A percentile compares a stretch with the other conserved stretches of the same genome.
Conservation (phyloP, 805 yeast genomes). For the Spathaspora gorwiae region DNA sequence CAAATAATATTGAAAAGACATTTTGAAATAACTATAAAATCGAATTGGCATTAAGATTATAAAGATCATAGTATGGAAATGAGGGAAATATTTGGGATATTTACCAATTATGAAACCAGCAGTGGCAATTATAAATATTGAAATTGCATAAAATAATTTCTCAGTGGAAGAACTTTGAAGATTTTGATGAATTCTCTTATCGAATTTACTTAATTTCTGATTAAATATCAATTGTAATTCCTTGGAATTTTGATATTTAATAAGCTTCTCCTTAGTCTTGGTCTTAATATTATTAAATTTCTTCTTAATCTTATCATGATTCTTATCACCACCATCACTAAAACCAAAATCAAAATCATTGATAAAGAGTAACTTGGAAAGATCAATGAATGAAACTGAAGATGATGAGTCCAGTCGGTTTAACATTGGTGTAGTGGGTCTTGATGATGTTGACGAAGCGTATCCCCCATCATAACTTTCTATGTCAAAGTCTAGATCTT, state of each 20-base stretch:
- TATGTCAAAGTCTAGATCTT: too few relatives aligned
- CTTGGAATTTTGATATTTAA: conserved; percentile 17
- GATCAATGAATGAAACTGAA: conserved; percentile 31
- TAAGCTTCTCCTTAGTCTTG: conserved; percentile 29
- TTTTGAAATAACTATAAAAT: conserved; percentile 74
- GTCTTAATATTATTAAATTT: conserved; percentile 30
- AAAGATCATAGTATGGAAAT: conserved; percentile 62
- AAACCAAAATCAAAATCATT: conserved; percentile 43
- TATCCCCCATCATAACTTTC: not conserved
- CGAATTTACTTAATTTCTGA: conserved; percentile 29
- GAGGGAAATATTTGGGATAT: conserved; percentile 72
- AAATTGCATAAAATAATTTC: conserved; percentile 73
- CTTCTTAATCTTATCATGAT: conserved; percentile 28
- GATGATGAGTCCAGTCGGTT: conserved; percentile 20
- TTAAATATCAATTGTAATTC: conserved; percentile 34
- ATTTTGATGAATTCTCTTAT: conserved; percentile 29
- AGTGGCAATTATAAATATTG: conserved; percentile 62
- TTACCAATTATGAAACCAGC: conserved; percentile 76
- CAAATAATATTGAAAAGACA: conserved; percentile 75
- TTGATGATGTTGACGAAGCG: not conserved
- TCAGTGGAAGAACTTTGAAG: conserved; percentile 45
- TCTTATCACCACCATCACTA: conserved; percentile 26
- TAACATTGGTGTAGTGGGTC: conserved; percentile 2
- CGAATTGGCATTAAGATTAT: conserved; percentile 75
- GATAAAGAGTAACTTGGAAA: conserved; percentile 31